Percentiles rank a stretch among this genome's conserved stretches.
These are phyloP conservation scores for Geotrichum restrictum DNA, from an alignment of 1,139 yeast genomes.

Conservation along the genomic window DNA sequence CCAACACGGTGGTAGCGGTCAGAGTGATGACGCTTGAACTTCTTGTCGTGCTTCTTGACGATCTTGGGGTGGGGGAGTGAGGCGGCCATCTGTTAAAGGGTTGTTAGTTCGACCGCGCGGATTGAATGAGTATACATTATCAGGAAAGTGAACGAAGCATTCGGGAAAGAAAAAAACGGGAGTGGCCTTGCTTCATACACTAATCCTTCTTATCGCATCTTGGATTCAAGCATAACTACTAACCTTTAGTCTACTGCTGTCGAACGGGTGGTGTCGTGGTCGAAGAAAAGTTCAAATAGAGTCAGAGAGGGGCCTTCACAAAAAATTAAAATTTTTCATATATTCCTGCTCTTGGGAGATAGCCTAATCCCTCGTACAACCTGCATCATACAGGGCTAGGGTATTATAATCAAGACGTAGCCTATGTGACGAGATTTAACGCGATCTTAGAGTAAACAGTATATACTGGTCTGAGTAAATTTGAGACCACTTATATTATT, in stretches of 20 bases:
- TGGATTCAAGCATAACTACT: conserved; percentile 10
- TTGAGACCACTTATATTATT: too few relatives aligned
- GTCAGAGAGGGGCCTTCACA: too few relatives aligned
- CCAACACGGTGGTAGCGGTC: conserved; percentile 98
- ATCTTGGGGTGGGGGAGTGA: conserved; percentile 98
- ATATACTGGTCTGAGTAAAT: too few relatives aligned
- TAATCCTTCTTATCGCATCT: not conserved
- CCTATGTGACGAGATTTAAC: too few relatives aligned
- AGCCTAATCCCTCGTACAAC: too few relatives aligned
- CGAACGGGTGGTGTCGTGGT: conserved; percentile 18
- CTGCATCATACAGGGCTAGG: too few relatives aligned
- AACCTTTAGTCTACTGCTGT: conserved; percentile 20
- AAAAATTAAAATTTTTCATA: too few relatives aligned
- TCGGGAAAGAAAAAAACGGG: not conserved
- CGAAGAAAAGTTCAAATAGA: conserved; percentile 5
- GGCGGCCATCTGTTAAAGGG: conserved; percentile 75
- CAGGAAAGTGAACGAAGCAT: not conserved
- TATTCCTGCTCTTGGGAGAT: too few relatives aligned
- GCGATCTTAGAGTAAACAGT: too few relatives aligned
- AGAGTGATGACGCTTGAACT: conserved; percentile 99
- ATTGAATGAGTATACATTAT: not conserved
- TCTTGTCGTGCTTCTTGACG: conserved; percentile 98
- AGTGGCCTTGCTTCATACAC: too few relatives aligned
- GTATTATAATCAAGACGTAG: too few relatives aligned
- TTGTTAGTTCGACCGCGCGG: not conserved